Percentiles rank a stretch among this genome's conserved stretches.
Evolutionary conservation across 176 grass and related monocot species (phyloP).

Genomic region (Areca catechu): DNA sequence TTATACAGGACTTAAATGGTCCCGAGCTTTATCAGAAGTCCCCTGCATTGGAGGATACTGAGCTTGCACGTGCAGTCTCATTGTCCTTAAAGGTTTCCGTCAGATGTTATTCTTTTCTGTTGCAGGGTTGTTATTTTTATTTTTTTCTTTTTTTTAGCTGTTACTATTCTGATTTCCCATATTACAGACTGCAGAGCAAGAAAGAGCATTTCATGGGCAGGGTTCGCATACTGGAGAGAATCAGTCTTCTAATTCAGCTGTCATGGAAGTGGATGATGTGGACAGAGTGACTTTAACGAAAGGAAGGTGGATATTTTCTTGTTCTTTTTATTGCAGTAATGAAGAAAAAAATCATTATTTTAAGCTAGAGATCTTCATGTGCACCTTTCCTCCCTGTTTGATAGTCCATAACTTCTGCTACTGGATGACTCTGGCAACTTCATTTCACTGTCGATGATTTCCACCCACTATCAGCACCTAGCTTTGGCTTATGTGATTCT

Average conservation of each 20-base stretch:
- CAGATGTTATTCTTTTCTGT: conserved; percentile 4
- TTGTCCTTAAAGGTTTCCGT: conserved; percentile 48
- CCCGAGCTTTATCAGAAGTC: conserved; percentile 14
- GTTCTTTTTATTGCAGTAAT: conserved; percentile 5
- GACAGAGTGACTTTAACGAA: conserved; percentile 20
- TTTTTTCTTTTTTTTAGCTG: too few relatives aligned
- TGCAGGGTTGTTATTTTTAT: too few relatives aligned
- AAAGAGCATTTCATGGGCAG: conserved; percentile 37
- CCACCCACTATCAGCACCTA: too few relatives aligned
- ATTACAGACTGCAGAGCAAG: conserved; percentile 37
- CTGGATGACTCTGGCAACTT: too few relatives aligned
- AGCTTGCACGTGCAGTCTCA: conserved; percentile 56
- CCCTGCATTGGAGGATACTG: conserved; percentile 24
- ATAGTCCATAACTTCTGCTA: too few relatives aligned
- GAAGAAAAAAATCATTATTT: too few relatives aligned
- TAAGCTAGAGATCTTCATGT: neutral
- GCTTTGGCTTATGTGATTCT: too few relatives aligned
- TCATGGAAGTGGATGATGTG: conserved; percentile 27
- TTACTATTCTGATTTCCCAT: conserved; percentile 14
- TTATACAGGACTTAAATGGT: conserved; percentile 23
- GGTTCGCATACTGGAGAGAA: conserved; percentile 22
- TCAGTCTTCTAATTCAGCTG: conserved; percentile 34
- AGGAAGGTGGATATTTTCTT: conserved; percentile 45
- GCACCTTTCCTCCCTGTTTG: too few relatives aligned
- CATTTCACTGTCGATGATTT: too few relatives aligned